Evolutionary conservation across 169 alveolate genomes (phyloP), one percentile per base, ranked within the genome.

Genomic region (Babesia sp.): DNA sequence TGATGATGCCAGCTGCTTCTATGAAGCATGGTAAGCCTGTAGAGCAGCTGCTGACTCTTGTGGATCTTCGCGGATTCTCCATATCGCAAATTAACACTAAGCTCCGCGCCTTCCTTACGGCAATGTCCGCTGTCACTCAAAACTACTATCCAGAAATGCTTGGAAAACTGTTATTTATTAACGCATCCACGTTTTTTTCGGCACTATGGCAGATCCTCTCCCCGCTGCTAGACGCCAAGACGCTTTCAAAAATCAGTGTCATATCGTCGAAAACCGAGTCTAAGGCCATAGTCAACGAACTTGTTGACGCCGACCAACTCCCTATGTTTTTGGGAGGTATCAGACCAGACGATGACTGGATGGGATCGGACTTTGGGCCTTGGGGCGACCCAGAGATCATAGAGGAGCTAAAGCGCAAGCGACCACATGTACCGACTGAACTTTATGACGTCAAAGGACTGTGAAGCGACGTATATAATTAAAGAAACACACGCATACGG

Each of bases 111-210:
- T 72, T 87, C 42, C 64, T 87, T 18, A 71, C 80, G 34, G 90
- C 87, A 44, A 86, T 87, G 75, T 68, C 96, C 6, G 51, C 77
- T 44, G 76, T 96, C 18, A 95, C 95, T 22, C 95, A 93, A 67
- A 94, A 96, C 80, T 91, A 94, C 81, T 96, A 94, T 72, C 98
- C 98, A 11, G 97, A 95, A 74, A 80, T 91, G 20, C 85, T 95
- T 68, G 97, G 97, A 20, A 80, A 87, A 60, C 86, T 93, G 94
- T 84, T 91, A 22, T 87, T 95, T 55, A 90, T 94, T 29, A 95
- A 95, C 77, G 94, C 98, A 31, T 95, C 97, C 24, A 85, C 91
- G 73, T 75, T 96, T 20, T 96, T 96, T 83, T 78, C 95, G 18
- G 94, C 92, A 34, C 87, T 93, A 18, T 96, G 97, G 97, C 86